Evolutionary conservation across 2,329 filamentous ascomycete species (phyloP).

Genomic region (Myriangium duriaei): DNA sequence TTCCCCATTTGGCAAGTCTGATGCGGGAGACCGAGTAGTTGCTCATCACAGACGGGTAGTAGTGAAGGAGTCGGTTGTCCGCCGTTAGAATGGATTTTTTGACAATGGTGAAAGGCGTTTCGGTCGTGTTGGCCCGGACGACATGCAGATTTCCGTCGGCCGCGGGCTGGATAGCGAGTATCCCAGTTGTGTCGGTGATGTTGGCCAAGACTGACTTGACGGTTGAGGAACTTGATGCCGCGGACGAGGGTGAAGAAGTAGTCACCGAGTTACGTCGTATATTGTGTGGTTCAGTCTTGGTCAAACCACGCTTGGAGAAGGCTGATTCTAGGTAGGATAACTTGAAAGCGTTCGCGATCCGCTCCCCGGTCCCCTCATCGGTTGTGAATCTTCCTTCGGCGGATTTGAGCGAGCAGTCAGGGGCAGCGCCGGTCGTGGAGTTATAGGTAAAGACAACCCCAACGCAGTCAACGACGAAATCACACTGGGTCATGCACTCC

Average conservation of each 20-base stretch:
- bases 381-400: too few relatives aligned
- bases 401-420: too few relatives aligned
- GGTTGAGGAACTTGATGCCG: background rate
- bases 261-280: too few relatives aligned
- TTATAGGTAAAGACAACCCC: too few relatives aligned
- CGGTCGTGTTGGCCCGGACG: conserved; percentile 1
- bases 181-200: conserved; percentile 8
- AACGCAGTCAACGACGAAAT: too few relatives aligned
- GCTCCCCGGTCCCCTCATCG: too few relatives aligned
- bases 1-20: conserved; percentile 10
- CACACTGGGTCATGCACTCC: too few relatives aligned
- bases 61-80: conserved; percentile 6
- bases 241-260: background rate
- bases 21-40: conserved; percentile 10
- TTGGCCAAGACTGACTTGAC: background rate
- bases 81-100: background rate
- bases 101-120: background rate
- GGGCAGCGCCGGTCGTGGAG: too few relatives aligned
- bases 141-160: conserved; percentile 5
- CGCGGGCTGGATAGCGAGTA: background rate
- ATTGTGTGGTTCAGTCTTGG: too few relatives aligned
- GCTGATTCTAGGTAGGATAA: too few relatives aligned
- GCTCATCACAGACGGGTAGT: conserved; percentile 11
- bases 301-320: too few relatives aligned
- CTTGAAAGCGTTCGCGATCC: too few relatives aligned